Conservation (phyloP, 768 basidiomycete genomes). For the Suillus discolor region DNA sequence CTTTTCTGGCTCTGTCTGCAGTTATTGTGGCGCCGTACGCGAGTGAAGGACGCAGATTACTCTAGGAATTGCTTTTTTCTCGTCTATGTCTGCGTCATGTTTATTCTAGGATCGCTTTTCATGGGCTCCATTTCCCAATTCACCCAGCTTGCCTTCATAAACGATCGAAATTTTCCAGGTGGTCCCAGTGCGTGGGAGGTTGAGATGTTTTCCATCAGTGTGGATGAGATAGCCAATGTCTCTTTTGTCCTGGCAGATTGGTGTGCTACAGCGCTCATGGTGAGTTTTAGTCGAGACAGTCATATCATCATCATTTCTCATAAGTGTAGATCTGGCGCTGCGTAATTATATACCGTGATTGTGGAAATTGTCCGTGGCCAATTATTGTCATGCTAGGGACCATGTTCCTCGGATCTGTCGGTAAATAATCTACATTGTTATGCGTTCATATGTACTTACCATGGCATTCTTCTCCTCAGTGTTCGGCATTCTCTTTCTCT, state of each 20-base stretch:
- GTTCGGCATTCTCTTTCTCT: slow-evolving; percentile 26
- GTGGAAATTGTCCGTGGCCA: slow-evolving; percentile 15
- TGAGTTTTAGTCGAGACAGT: slow-evolving; percentile 7
- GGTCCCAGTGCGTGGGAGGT: slow-evolving; percentile 27
- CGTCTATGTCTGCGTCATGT: slow-evolving; percentile 24
- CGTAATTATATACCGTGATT: slow-evolving; percentile 28
- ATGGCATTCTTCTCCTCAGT: slow-evolving; percentile 11
- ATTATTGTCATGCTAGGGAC: slow-evolving; percentile 22
- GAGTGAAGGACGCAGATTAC: slow-evolving; percentile 15
- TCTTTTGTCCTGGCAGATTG: slow-evolving; percentile 32
- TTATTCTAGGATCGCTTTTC: slow-evolving; percentile 27
- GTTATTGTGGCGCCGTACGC: slow-evolving; percentile 21
- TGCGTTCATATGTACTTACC: neutral
- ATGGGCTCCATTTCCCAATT: slow-evolving; percentile 30
- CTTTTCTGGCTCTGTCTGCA: slow-evolving; percentile 27
- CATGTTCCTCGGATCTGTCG: slow-evolving; percentile 28
- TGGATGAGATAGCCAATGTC: slow-evolving; percentile 27
- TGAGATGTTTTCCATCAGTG: slow-evolving; percentile 30
- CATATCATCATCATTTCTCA: neutral
- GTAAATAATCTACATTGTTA: slow-evolving; percentile 12
- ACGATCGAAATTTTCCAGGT: slow-evolving; percentile 28
- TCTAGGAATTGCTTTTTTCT: slow-evolving; percentile 26
- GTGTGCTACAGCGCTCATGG: slow-evolving; percentile 29
- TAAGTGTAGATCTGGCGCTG: slow-evolving; percentile 30
- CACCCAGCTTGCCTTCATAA: slow-evolving; percentile 32